Percentiles rank a stretch among this genome's conserved stretches.
Evolutionary conservation across 805 yeast species (phyloP).

Genomic region (Wickerhamomyces alni): DNA sequence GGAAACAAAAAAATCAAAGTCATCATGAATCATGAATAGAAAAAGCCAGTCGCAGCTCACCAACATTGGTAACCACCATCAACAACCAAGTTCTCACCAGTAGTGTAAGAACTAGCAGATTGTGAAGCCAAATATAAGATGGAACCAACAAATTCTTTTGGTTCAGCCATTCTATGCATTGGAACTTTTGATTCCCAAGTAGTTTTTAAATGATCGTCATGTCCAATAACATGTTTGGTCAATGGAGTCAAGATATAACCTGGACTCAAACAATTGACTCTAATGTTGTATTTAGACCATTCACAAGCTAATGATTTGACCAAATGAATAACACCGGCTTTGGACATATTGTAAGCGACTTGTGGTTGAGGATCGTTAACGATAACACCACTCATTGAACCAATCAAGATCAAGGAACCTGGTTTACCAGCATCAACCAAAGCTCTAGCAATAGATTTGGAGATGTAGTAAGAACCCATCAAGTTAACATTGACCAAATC

Average conservation of each 20-base stretch:
- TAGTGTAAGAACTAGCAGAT: slow-evolving; percentile 69
- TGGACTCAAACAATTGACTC: slow-evolving; percentile 75
- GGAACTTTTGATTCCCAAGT: slow-evolving; percentile 72
- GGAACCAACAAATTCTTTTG: slow-evolving; percentile 76
- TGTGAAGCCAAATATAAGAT: slow-evolving; percentile 67
- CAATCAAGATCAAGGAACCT: slow-evolving; percentile 63
- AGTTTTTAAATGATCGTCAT: slow-evolving; percentile 52
- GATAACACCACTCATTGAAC: slow-evolving; percentile 76
- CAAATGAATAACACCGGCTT: slow-evolving; percentile 82
- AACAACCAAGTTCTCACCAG: slow-evolving; percentile 77
- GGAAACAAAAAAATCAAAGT: too few species aligned
- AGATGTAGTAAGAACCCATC: slow-evolving; percentile 66
- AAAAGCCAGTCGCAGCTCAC: too few species aligned
- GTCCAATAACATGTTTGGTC: slow-evolving; percentile 63
- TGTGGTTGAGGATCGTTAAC: slow-evolving; percentile 79
- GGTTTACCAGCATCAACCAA: slow-evolving; percentile 46
- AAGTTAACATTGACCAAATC: slow-evolving; percentile 65
- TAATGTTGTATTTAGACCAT: slow-evolving; percentile 72
- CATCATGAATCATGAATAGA: too few species aligned
- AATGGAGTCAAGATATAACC: slow-evolving; percentile 79
- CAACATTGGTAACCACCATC: slow-evolving; percentile 88
- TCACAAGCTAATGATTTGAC: slow-evolving; percentile 72
- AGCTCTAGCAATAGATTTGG: slow-evolving; percentile 69
- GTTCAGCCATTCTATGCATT: slow-evolving; percentile 79
- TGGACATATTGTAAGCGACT: slow-evolving; percentile 76